Evolutionary conservation across 2,329 filamentous ascomycete species (phyloP), one percentile per base, ranked within the genome.

Genomic region (Bipolaris gigantea): DNA sequence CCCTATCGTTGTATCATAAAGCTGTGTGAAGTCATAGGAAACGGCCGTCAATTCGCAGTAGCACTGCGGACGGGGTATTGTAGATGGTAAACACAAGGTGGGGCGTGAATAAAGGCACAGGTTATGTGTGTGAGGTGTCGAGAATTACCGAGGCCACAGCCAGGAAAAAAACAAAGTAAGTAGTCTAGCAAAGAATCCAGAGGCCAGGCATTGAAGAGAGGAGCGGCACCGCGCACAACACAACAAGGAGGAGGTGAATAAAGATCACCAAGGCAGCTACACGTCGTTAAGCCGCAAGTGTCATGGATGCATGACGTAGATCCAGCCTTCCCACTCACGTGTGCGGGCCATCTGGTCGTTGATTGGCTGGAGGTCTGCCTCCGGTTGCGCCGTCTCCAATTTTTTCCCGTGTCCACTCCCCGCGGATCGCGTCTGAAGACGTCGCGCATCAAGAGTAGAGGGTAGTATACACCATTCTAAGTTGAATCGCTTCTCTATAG

Each of bases 221-320:
- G 60, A 11, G 60, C 54, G 48, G 57, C 48, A 59, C 61, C 55
- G 57, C 59, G 54, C 63, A 59, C 59, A 62, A 62, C 50, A 44
- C 61, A 62, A 60, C 53, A 57, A 47, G 44, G 58, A 62, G 57
- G 57, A 30, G 25, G 53, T 57, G 46, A 49, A 18, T 46, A 62
- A 59, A 42, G 66, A 73, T 72, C 62, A 61, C 62, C 69, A 68
- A 71, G 66, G 69, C 65, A 73, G 64, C 60, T 61, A 60, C 65
- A 64, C 34, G 45, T 57, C 21, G 38, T 40, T 40, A 55, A 40
- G 60, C 56, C 60, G 57, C 64, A 64, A 46, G 53, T 60, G 59
- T 55, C 41, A 59, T 71, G 65, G 43, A 59, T 71, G 65, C 67
- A 72, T 74, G 71, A 74, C 71, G 71, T 74, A 68, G 59, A 53